Conservation (phyloP, 1,139 yeast genomes). For the Candida sp. region DNA sequence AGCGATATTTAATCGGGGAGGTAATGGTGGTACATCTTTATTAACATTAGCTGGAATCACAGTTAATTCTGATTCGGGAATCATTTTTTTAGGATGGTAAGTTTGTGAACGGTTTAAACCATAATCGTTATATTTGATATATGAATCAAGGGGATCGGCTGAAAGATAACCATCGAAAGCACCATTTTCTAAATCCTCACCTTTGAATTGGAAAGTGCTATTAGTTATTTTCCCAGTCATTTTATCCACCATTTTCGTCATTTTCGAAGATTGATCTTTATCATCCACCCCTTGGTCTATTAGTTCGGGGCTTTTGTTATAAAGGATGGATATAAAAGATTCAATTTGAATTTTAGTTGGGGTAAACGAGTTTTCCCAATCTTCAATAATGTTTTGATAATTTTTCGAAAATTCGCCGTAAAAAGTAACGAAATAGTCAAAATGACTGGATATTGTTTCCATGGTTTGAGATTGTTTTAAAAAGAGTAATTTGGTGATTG, state of each 20-base stretch:
- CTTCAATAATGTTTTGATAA: conserved; percentile 21
- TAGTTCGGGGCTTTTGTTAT: conserved; percentile 28
- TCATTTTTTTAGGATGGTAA: conserved; percentile 24
- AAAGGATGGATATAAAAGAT: conserved; percentile 27
- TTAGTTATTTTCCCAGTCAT: conserved; percentile 18
- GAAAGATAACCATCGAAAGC: conserved; percentile 27
- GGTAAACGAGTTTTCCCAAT: conserved; percentile 33
- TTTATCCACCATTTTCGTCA: conserved; percentile 26
- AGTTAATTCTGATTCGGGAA: conserved; percentile 17
- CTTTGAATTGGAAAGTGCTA: conserved; percentile 23
- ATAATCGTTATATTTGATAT: conserved; percentile 26
- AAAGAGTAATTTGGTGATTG: conserved; percentile 31
- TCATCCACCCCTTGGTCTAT: conserved; percentile 28
- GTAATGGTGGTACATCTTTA: conserved; percentile 21
- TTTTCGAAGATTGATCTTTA: conserved; percentile 20
- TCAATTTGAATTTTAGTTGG: conserved; percentile 35
- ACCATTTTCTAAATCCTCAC: conserved; percentile 27
- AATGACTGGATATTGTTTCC: conserved; percentile 21
- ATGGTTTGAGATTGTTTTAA: conserved; percentile 30
- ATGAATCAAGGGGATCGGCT: conserved; percentile 34
- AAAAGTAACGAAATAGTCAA: conserved; percentile 29
- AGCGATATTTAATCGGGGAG: conserved; percentile 27
- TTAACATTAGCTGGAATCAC: conserved; percentile 9
- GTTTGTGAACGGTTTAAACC: conserved; percentile 22
- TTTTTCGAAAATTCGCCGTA: conserved; percentile 31